Evolutionary conservation across 305 asterid genomes (phyloP).

Genomic region (Fraxinus paxiana): DNA sequence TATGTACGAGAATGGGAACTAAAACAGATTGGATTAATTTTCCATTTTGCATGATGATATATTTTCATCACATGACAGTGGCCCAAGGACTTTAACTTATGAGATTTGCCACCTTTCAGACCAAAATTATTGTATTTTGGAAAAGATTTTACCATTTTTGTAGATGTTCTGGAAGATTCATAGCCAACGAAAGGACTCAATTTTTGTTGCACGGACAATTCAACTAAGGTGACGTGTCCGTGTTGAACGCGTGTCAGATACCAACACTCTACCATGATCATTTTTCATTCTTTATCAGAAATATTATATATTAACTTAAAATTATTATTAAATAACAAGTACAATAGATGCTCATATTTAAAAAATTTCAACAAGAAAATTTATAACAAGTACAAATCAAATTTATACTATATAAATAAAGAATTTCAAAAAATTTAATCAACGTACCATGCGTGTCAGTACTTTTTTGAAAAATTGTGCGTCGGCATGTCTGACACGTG

Average conservation of each 20-base stretch:
- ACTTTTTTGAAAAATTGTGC: background rate
- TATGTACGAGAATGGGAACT: background rate
- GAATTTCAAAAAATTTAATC: background rate
- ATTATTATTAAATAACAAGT: background rate
- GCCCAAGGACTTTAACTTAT: constrained; percentile 8
- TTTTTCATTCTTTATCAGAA: background rate
- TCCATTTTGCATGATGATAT: constrained; percentile 4
- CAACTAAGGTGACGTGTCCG: background rate
- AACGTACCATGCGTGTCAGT: background rate
- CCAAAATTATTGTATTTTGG: background rate
- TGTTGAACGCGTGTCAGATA: background rate
- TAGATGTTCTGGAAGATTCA: background rate
- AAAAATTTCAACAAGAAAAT: background rate
- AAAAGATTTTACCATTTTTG: background rate
- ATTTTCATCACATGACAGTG: background rate
- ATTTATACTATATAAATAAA: background rate
- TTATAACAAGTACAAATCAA: background rate
- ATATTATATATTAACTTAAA: background rate
- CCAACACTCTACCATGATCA: background rate
- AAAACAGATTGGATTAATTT: background rate
- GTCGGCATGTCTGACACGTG: background rate
- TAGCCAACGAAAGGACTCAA: background rate
- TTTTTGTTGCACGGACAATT: background rate
- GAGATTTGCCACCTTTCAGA: background rate
- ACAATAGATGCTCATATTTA: background rate